These are phyloP conservation scores for Apophysomyces trapeziformis DNA, from an alignment of 371 early-diverging fungal genomes.

Conservation along the genomic window DNA sequence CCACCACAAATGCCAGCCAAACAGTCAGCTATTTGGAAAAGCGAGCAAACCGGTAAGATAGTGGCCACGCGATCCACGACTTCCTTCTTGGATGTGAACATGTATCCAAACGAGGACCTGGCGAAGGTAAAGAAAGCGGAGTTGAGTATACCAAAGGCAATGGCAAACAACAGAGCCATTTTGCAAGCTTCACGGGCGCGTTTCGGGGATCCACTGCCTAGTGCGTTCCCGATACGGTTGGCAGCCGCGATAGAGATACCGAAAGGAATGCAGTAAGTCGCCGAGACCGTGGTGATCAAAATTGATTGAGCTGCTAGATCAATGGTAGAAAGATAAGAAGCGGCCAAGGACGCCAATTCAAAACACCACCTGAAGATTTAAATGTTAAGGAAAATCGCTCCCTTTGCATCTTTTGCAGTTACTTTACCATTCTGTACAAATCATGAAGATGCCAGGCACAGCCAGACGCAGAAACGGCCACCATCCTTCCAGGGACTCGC, in stretches of 20 bases:
- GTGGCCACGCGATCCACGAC: constrained; percentile 72
- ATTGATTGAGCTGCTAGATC: constrained; percentile 89
- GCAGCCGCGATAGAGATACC: constrained; percentile 77
- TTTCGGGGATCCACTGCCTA: constrained; percentile 55
- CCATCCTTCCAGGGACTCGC: constrained; percentile 67
- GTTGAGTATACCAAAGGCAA: constrained; percentile 45
- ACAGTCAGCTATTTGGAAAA: constrained; percentile 83
- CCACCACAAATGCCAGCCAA: constrained; percentile 72
- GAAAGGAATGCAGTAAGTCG: constrained; percentile 75
- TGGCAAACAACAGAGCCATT: constrained; percentile 52
- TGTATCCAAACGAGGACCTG: constrained; percentile 57
- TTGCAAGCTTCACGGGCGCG: constrained; percentile 52
- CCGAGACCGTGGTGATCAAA: constrained; percentile 70
- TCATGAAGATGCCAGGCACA: constrained; percentile 71
- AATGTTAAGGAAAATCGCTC: constrained; percentile 37
- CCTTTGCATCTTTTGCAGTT: not conserved
- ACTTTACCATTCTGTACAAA: constrained; percentile 37
- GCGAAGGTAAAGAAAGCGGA: constrained; percentile 41
- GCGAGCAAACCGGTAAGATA: constrained; percentile 77
- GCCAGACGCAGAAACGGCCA: constrained; percentile 75
- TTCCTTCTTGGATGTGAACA: constrained; percentile 71
- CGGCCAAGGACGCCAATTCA: constrained; percentile 52
- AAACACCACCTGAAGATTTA: constrained; percentile 68
- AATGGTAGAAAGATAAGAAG: constrained; percentile 75
- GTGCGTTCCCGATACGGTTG: constrained; percentile 82